Conservation (phyloP, 148 eudicot species). For the Heliosperma pusillum region DNA sequence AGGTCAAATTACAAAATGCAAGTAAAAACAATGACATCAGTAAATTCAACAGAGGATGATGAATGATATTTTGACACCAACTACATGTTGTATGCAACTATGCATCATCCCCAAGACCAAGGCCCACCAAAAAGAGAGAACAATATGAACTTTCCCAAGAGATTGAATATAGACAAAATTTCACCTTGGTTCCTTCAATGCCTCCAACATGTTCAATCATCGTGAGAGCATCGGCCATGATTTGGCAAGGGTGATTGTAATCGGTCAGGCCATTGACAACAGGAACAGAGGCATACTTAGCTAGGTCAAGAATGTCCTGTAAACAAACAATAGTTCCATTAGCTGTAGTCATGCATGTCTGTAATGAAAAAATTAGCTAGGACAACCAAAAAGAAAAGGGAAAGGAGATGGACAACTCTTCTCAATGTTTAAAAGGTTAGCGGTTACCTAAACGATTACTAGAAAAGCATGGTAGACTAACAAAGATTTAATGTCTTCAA, state of each 20-base stretch:
- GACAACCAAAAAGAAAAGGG: not conserved
- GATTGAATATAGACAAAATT: not conserved
- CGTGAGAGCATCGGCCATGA: conserved; percentile 97
- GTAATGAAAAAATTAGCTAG: not conserved
- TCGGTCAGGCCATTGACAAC: conserved; percentile 92
- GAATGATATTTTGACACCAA: too few species aligned
- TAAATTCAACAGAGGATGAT: not conserved
- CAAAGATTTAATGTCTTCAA: not conserved
- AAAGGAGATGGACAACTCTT: not conserved
- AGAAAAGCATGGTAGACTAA: not conserved
- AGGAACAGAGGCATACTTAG: conserved; percentile 72
- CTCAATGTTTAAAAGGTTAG: not conserved
- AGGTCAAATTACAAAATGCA: not conserved
- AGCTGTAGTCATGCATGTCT: not conserved
- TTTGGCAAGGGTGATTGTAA: conserved; percentile 95
- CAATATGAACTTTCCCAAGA: not conserved
- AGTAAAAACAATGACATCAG: not conserved
- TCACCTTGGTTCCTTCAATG: conserved; percentile 89
- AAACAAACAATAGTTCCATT: conserved; percentile 25
- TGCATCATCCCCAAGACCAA: not conserved
- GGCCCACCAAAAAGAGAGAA: not conserved
- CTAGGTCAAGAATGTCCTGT: conserved; percentile 88
- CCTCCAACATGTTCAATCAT: conserved; percentile 88
- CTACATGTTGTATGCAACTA: not conserved
- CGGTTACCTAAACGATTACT: not conserved